phyloP scores from a whole-genome alignment of 208 protist species.

The Kentomonas sorsogonicus region DNA sequence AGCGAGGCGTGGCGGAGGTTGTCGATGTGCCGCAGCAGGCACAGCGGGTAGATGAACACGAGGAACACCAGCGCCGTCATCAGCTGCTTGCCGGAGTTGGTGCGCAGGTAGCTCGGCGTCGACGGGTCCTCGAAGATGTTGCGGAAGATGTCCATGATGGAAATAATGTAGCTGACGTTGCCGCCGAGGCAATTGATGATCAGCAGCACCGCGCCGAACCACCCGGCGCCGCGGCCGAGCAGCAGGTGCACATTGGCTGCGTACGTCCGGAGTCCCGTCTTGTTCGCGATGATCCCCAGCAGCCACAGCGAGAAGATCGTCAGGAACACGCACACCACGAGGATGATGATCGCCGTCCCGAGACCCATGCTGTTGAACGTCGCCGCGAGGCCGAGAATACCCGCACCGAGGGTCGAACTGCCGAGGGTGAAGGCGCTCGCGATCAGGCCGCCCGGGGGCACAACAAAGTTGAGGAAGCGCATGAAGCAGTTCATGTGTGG shows the following conservation, averaged over 20 bases:
- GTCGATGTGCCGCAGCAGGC: constrained; percentile 52
- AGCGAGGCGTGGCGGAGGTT: constrained; percentile 52
- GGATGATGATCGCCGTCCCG: constrained; percentile 31
- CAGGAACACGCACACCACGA: constrained; percentile 30
- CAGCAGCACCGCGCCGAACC: constrained; percentile 20
- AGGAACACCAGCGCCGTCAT: constrained; percentile 45
- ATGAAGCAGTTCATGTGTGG: neutral
- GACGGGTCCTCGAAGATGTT: constrained; percentile 32
- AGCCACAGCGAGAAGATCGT: constrained; percentile 64
- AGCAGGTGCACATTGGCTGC: constrained; percentile 25
- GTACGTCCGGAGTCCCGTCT: constrained; percentile 33
- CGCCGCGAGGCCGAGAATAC: constrained; percentile 49
- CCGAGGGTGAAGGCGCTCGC: constrained; percentile 54
- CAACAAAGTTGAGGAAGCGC: neutral
- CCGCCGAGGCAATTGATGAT: constrained; percentile 43
- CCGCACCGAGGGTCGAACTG: constrained; percentile 53
- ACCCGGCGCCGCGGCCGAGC: constrained; percentile 23
- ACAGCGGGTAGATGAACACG: constrained; percentile 57
- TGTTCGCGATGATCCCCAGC: constrained; percentile 25
- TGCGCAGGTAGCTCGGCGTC: constrained; percentile 26
- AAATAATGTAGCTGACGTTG: constrained; percentile 64
- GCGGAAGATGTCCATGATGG: constrained; percentile 44
- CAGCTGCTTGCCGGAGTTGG: constrained; percentile 28
- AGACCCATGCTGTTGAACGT: constrained; percentile 62
- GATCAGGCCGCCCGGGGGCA: constrained; percentile 41